phyloP scores from a whole-genome alignment of 495 filamentous ascomycete species.

The Lasiosphaeris hirsuta region DNA sequence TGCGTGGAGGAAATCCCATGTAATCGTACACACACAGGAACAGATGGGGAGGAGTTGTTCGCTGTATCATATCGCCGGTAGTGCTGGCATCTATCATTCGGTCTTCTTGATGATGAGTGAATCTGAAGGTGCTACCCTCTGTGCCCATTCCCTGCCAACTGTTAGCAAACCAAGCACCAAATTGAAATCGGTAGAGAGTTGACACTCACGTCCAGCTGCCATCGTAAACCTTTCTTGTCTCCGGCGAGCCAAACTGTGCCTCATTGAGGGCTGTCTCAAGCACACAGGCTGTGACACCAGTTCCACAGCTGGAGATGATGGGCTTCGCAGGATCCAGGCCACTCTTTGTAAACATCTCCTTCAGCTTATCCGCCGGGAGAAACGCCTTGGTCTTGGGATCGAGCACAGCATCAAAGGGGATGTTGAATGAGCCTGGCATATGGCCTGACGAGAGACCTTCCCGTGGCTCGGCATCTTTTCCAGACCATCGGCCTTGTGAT shows the following conservation, averaged over 20 bases:
- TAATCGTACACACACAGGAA: not conserved
- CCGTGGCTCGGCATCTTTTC: conserved; percentile 82
- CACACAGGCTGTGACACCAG: conserved; percentile 90
- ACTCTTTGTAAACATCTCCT: conserved; percentile 69
- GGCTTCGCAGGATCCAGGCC: conserved; percentile 78
- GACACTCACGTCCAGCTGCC: conserved; percentile 97
- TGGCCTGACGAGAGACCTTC: conserved; percentile 86
- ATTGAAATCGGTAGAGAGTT: not conserved
- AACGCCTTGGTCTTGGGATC: conserved; percentile 80
- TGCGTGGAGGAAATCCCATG: too few relatives aligned
- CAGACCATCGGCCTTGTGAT: conserved; percentile 72
- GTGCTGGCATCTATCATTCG: not conserved
- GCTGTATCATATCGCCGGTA: not conserved
- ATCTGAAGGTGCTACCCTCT: conserved; percentile 48
- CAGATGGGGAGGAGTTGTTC: too few relatives aligned
- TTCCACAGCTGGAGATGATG: conserved; percentile 87
- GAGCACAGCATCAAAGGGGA: conserved; percentile 76
- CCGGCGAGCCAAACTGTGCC: conserved; percentile 67
- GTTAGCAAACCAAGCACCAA: conserved; percentile 15
- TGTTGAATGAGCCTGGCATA: conserved; percentile 80
- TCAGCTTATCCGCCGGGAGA: conserved; percentile 66
- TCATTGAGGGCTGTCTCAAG: conserved; percentile 82
- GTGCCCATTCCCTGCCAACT: conserved; percentile 64
- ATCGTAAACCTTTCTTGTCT: conserved; percentile 79
- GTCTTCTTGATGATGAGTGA: conserved; percentile 33